Base-by-base conservation (phyloP, 495 filamentous ascomycete genomes). In the Hyphodiscus hymeniophilus region DNA sequence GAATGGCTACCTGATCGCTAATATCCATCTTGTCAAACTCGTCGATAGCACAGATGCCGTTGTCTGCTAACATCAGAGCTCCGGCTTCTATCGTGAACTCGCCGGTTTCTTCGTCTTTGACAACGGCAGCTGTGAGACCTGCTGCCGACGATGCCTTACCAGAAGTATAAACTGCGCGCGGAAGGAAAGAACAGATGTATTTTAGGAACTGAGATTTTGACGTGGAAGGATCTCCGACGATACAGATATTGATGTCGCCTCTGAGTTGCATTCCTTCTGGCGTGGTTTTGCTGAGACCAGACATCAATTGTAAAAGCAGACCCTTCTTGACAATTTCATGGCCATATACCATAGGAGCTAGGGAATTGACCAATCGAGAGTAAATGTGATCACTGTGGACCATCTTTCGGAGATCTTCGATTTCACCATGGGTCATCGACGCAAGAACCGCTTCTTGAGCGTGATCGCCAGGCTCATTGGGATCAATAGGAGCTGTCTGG, bases 21-120 rank as follows among this genome's bases (percentile, higher is more conserved):
- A 99, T 87, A 60, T 99, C 92, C 92, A 99, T 99, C 69, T 97
- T 99, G 74, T 99, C 92, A 62, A 99, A 99, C 58, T 99, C 92
- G 63, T 99, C 92, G 61, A 99, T 99, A 51, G 87, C 88, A 66
- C 92, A 99, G 62, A 97, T 91, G 53, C 94, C 92, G 60, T 86
- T 94, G 69, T 92, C 91, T 22, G 94, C 92, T 23, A 99, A 74
- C 92, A 99, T 99, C 43, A 99, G 77, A 28, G 92, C 92, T 70
- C 92, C 92, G 5, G 92, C 92, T 69, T 99, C 92, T 53, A 99
- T 99, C 24, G 92, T 99, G 66, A 94, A 95, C 56, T 99, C 92
- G 42, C 94, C 94, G 11, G 94, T 97, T 63, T 98, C 92, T 51
- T 95, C 88, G 61, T 98, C 92, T 59, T 96, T 97, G 39, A 97